Conservation (phyloP, 768 basidiomycete species). For the Cystofilobasidium macerans region DNA sequence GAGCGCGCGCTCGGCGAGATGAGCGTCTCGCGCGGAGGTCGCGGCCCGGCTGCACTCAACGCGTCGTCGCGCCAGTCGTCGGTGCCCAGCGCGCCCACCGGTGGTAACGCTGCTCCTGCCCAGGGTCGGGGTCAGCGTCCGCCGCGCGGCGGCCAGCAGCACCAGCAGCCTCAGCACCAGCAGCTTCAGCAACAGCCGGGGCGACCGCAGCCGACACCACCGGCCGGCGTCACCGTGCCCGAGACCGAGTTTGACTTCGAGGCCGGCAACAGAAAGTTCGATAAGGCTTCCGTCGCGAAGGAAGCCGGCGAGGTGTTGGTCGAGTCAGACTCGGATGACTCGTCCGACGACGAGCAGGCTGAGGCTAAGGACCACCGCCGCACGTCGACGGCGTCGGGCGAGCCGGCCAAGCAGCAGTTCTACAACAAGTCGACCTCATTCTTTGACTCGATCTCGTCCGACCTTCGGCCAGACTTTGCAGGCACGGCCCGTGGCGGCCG, state of each 20-base stretch:
- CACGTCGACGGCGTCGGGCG: not conserved
- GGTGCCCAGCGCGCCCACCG: not conserved
- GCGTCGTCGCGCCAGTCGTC: not conserved
- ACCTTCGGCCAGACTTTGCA: constrained; percentile 29
- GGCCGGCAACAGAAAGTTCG: constrained; percentile 65
- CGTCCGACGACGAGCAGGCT: constrained; percentile 14
- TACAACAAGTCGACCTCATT: constrained; percentile 33
- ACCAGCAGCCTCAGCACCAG: not conserved
- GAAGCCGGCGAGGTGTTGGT: constrained; percentile 16
- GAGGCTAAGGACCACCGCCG: constrained; percentile 7
- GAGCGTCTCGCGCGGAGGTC: constrained; percentile 17
- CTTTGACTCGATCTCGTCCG: constrained; percentile 35
- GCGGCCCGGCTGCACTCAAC: not conserved
- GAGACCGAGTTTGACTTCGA: constrained; percentile 72
- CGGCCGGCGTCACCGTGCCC: constrained; percentile 48
- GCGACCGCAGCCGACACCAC: too few species aligned
- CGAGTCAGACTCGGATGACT: constrained; percentile 10
- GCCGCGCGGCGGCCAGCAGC: constrained; percentile 9
- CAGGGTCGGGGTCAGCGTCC: constrained; percentile 1
- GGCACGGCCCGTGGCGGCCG: constrained; percentile 16
- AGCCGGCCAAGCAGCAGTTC: constrained; percentile 20
- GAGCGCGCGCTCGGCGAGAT: constrained; percentile 26
- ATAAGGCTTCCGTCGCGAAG: constrained; percentile 49
- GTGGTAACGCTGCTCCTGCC: too few species aligned
- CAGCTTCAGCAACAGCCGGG: not conserved